phyloP scores from a whole-genome alignment of 441 rosid genomes.

The Syzygium malaccense region DNA sequence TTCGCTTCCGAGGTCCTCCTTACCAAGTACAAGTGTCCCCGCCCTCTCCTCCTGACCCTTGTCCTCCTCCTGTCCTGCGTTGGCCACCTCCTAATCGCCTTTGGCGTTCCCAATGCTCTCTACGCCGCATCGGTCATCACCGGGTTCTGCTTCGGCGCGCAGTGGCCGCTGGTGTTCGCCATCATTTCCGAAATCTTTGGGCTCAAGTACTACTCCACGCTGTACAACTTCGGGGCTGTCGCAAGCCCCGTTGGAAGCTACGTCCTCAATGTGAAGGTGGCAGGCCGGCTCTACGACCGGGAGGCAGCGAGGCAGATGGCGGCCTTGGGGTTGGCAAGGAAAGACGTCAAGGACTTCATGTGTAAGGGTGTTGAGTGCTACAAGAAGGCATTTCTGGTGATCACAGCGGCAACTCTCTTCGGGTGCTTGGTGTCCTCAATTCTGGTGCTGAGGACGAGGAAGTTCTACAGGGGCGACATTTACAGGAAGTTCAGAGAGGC shows the following conservation, averaged over 20 bases:
- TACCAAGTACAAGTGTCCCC: slow-evolving; percentile 3
- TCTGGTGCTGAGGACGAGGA: slow-evolving; percentile 8
- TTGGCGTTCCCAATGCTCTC: slow-evolving; percentile 1
- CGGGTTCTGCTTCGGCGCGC: slow-evolving; percentile 11
- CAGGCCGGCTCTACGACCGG: slow-evolving; percentile 5
- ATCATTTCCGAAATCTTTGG: slow-evolving; percentile 10
- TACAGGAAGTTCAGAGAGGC: slow-evolving; percentile 4
- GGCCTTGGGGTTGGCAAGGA: not conserved
- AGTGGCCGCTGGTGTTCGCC: slow-evolving; percentile 8
- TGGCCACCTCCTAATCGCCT: slow-evolving; percentile 8
- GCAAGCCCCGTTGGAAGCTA: slow-evolving; percentile 6
- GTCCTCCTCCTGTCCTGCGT: slow-evolving; percentile 5
- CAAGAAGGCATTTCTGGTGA: slow-evolving; percentile 4
- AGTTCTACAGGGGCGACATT: slow-evolving; percentile 7
- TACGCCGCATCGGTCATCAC: not conserved
- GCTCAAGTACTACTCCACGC: slow-evolving; percentile 11
- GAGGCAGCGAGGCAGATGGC: slow-evolving; percentile 8
- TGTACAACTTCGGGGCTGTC: not conserved
- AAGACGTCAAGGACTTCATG: not conserved
- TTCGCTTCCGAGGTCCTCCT: slow-evolving; percentile 7
- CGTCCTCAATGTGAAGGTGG: slow-evolving; percentile 9
- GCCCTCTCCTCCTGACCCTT: slow-evolving; percentile 5
- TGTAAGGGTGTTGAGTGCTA: slow-evolving; percentile 6
- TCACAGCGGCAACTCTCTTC: slow-evolving; percentile 1
- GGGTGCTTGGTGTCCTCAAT: not conserved